Percentiles rank a stretch among this genome's conserved stretches.
Conservation (phyloP, 495 filamentous ascomycete genomes). For the Aspergillus baeticus region DNA sequence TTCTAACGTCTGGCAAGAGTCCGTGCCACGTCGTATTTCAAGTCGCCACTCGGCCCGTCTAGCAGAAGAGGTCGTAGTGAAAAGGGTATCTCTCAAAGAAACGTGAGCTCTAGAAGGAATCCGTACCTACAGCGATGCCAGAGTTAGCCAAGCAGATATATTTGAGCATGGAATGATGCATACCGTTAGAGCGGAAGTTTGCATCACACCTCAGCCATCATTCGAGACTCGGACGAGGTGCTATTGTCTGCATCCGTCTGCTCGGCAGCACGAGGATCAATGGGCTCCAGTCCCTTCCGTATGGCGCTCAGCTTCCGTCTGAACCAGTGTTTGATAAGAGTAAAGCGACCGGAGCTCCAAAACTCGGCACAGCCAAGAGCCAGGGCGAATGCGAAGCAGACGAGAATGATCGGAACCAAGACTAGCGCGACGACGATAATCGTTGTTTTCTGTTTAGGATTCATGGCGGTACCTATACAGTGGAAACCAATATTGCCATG, state of each 20-base stretch:
- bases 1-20: not conserved
- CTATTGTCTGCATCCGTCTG: not conserved
- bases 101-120: not conserved
- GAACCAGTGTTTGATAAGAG: constrained; percentile 11
- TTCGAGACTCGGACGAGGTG: not conserved
- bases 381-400: constrained; percentile 42
- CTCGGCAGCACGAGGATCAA: not conserved
- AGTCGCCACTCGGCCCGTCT: not conserved
- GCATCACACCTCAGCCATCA: not conserved
- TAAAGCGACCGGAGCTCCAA: constrained; percentile 27
- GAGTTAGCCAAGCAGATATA: too few species aligned
- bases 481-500: constrained; percentile 8
- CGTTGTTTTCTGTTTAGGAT: constrained; percentile 33
- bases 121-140: not conserved
- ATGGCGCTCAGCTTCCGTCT: constrained; percentile 8
- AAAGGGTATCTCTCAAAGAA: not conserved
- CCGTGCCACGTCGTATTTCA: not conserved
- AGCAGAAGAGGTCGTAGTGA: not conserved
- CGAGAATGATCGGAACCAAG: constrained; percentile 53
- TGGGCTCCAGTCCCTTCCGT: not conserved
- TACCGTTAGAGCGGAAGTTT: not conserved
- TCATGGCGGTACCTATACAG: constrained; percentile 24
- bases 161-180: too few species aligned
- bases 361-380: constrained; percentile 45
- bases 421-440: constrained; percentile 49